Conservation (phyloP, 495 filamentous ascomycete genomes). For the Tuber borchii region DNA sequence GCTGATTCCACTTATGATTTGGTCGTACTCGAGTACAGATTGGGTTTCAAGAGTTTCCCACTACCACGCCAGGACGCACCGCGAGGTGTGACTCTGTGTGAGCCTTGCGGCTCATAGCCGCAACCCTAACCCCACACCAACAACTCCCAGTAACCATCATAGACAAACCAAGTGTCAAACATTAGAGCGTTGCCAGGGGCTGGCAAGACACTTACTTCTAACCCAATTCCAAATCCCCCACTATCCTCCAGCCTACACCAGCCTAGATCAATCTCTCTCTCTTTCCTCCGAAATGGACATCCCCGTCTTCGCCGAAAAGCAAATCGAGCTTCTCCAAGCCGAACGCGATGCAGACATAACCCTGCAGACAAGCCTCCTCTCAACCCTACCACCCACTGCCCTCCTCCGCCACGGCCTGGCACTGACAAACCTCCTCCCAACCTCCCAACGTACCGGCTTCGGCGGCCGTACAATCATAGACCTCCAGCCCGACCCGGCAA, state of each 20-base stretch:
- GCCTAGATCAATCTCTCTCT: constrained; percentile 30
- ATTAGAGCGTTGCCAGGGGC: no score
- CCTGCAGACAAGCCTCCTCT: constrained; percentile 64
- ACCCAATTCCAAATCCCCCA: background rate
- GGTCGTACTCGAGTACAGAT: no score
- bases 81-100: no score
- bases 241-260: constrained; percentile 13
- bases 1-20: no score
- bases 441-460: constrained; percentile 80
- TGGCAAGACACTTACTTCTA: no score
- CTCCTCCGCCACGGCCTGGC: constrained; percentile 84
- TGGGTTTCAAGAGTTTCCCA: no score
- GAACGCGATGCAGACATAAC: constrained; percentile 76
- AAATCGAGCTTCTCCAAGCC: constrained; percentile 66
- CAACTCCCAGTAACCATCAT: no score
- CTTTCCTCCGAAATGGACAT: constrained; percentile 51
- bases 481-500: constrained; percentile 66
- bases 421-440: constrained; percentile 66
- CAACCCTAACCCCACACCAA: no score
- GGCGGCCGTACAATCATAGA: constrained; percentile 84
- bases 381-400: constrained; percentile 60
- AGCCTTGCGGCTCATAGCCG: no score
- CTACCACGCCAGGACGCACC: no score
- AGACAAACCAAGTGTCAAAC: no score
- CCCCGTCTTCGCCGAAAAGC: constrained; percentile 66